Base-by-base conservation (phyloP, 2,329 filamentous ascomycete genomes). In the Beauveria varroae region DNA sequence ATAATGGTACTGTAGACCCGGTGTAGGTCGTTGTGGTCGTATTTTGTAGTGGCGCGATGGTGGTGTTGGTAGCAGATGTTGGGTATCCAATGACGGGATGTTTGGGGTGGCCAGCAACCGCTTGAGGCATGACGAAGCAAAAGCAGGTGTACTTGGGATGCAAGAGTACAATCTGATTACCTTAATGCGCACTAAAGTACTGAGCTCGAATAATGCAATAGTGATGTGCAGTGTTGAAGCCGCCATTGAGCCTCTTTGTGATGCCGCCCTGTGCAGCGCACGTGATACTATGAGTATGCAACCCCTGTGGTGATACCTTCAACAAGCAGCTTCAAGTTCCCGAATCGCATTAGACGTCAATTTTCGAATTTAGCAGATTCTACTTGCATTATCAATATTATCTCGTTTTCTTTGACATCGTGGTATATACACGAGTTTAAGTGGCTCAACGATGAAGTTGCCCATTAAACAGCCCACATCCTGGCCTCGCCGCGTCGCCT, bases 1-100 rank as follows among this genome's bases (percentile, higher is more conserved):
- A 84, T 20, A 88, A 77, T 2, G 83, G 83, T 65, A 88, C 87
- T 49, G 86, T 86, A 52, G 86, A 87, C 24, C 85, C 85, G 59
- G 85, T 86, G 71, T 84, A 85, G 55, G 79, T 86, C 16, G 84
- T 82, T 46, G 82, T 84, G 20, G 79, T 78, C 28, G 81, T 81
- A 57, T 80, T 79, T 41, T 82, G 80, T 60, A 86, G 83, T 26
- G 84, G 84, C 7, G 86, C 86, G 65, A 91, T 77, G 69, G 81
- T 86, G 77, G 90, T 82, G 67, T 86, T 86, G 58, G 86, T 87
- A n/a, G 24, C 44, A 18, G 59, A 43, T 1, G 59, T 61, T 50
- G 57, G 57, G 37, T 60, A 53, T 44, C 57, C 57, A 24, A 60
- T 52, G 26, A 50, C 30, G 22, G 49, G 49, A 10, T 53, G 24